Percentiles rank a stretch among this genome's conserved stretches.
Conservation (phyloP, 1,284 basidiomycete genomes). For the Trichosporon sp. region DNA sequence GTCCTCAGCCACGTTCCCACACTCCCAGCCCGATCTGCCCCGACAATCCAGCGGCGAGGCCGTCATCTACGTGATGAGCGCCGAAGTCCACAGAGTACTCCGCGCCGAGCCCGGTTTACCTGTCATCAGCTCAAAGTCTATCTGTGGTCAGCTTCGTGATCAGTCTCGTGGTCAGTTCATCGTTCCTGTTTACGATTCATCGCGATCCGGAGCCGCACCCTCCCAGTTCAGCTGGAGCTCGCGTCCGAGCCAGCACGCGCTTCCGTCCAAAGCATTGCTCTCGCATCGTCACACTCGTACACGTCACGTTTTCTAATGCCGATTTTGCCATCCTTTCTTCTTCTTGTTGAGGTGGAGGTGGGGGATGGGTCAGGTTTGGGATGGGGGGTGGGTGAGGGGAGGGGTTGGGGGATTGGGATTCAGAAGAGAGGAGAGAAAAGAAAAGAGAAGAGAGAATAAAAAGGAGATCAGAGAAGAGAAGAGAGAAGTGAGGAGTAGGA, state of each 20-base stretch:
- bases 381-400: not conserved
- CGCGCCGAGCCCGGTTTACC: too few species aligned
- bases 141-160: too few species aligned
- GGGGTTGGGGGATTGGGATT: not conserved
- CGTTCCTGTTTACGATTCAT: too few species aligned
- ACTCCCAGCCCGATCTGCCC: too few species aligned
- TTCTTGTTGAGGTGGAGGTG: not conserved
- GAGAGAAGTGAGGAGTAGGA: not conserved
- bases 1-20: too few species aligned
- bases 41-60: too few species aligned
- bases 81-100: too few species aligned
- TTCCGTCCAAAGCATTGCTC: constrained; percentile 14
- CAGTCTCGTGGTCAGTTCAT: too few species aligned
- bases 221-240: too few species aligned
- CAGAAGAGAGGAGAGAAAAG: not conserved
- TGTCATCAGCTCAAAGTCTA: too few species aligned
- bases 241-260: not conserved
- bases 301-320: constrained; percentile 21
- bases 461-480: not conserved
- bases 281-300: constrained; percentile 20
- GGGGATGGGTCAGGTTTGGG: not conserved
- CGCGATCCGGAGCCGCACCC: too few species aligned
- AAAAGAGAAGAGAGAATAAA: constrained; percentile 9
- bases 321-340: constrained; percentile 18
- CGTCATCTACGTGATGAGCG: too few species aligned